Base-by-base conservation (phyloP, 345 rosid genomes). In the Hibiscus syriacus region DNA sequence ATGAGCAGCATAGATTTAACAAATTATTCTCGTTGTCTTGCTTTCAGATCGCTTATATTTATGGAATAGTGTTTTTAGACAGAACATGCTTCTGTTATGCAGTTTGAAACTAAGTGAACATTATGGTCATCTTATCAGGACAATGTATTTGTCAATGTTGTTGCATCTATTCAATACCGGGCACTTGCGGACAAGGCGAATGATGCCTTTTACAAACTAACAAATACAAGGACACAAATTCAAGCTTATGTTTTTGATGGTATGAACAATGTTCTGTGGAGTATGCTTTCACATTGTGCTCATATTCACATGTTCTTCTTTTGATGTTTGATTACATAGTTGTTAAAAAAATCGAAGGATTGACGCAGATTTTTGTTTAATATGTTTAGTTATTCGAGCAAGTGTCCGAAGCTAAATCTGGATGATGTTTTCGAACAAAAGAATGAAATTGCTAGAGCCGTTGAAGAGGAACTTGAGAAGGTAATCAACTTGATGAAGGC, bases 381-480 rank as follows among this genome's bases (percentile, higher is more conserved):
- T 23, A 10, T 4, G 22, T 36, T 34, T 22, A 67, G 70, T 67
- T 16, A 81, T 83, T 52, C 77, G 85, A 56, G 87, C 87, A 55
- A 77, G 80, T 61, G 87, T 83, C 87, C 87, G 0, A 81, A 79
- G 68, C 58, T 83, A 64, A 61, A 72, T 67, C 60, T 83, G 36
- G 87, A 83, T 71, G 83, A 77, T 73, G 87, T 70, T 55, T 83
- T 83, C 34, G 85, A 83, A 60, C 87, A 83, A 70, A 83, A 81
- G 82, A 83, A 71, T 71, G 83, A 81, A 1, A 81, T 81, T 63
- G 87, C 85, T 0, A 83, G 71, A 72, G 80, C 77, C 58, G 85
- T 83, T 29, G 87, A 83, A 73, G 80, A 79, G 2, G 85, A 83
- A 66, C 87, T 83, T 11, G 85, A 83, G 68, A 83, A 81, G 81